phyloP scores from a whole-genome alignment of 75 land plant genomes.

The Picea sitchensis region DNA sequence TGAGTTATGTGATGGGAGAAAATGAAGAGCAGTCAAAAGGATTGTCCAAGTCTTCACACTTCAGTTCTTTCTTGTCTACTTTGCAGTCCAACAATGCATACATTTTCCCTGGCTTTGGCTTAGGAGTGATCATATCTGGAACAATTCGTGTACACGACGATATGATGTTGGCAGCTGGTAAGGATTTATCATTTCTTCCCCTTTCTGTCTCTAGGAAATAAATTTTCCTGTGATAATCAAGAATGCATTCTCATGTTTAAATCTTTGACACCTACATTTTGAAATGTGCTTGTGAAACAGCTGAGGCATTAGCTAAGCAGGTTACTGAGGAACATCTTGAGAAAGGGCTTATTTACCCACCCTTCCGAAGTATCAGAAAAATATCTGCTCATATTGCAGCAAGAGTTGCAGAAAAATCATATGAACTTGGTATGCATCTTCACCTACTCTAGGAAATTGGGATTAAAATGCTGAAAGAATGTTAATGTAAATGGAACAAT shows the following conservation, averaged over 20 bases:
- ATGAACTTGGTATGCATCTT: conserved; percentile 64
- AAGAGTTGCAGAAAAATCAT: conserved; percentile 74
- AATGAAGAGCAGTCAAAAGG: not conserved
- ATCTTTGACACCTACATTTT: not conserved
- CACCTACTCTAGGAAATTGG: not conserved
- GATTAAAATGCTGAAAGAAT: not conserved
- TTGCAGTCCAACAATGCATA: conserved; percentile 44
- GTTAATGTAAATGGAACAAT: not conserved
- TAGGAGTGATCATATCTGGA: conserved; percentile 40
- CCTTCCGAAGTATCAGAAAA: conserved; percentile 71
- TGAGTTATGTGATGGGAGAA: not conserved
- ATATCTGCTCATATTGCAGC: conserved; percentile 94
- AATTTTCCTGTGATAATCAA: not conserved
- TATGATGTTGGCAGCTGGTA: conserved; percentile 48
- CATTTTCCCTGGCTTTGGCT: conserved; percentile 47
- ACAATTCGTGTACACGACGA: conserved; percentile 36
- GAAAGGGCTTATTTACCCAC: conserved; percentile 77
- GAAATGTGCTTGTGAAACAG: conserved; percentile 26
- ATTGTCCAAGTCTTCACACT: not conserved
- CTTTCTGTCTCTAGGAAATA: not conserved
- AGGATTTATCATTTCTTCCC: not conserved
- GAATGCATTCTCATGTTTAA: not conserved
- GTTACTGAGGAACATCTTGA: conserved; percentile 65
- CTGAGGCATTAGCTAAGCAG: conserved; percentile 71
- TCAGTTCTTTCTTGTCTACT: not conserved